These are phyloP conservation scores for Paspalum notatum DNA, from an alignment of 176 grass and related monocot species.

Conservation along the genomic window DNA sequence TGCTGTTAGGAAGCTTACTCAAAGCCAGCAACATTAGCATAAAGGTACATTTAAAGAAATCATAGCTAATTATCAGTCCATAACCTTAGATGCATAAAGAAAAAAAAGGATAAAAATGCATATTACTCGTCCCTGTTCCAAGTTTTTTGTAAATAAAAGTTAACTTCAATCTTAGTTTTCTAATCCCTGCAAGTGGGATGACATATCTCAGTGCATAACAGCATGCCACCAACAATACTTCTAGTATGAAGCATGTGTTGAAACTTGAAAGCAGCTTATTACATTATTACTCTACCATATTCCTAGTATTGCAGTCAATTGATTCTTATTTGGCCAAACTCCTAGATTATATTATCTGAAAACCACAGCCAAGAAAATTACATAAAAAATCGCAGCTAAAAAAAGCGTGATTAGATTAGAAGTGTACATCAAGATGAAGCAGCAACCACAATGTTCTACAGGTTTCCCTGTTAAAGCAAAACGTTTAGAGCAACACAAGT, in stretches of 20 bases:
- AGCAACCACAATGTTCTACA: constrained; percentile 1
- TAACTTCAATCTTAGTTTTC: no score
- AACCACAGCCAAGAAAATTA: not conserved
- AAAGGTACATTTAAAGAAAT: constrained; percentile 19
- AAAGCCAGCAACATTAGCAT: constrained; percentile 9
- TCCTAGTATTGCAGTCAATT: not conserved
- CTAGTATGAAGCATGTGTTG: not conserved
- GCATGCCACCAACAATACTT: no score
- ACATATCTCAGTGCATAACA: no score
- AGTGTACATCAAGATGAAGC: not conserved
- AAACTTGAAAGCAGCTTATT: not conserved
- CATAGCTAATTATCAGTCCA: not conserved
- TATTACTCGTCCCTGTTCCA: not conserved
- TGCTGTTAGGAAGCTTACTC: not conserved
- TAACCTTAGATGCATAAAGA: not conserved
- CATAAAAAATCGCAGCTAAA: not conserved
- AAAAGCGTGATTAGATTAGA: not conserved
- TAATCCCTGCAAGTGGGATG: no score
- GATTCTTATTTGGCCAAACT: not conserved
- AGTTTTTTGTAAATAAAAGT: not conserved
- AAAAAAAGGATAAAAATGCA: not conserved
- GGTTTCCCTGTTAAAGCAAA: not conserved
- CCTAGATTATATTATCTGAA: not conserved
- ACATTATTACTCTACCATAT: not conserved
- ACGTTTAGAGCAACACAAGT: not conserved